Conservation (phyloP, 495 filamentous ascomycete species). For the Penicillium crystallinum region DNA sequence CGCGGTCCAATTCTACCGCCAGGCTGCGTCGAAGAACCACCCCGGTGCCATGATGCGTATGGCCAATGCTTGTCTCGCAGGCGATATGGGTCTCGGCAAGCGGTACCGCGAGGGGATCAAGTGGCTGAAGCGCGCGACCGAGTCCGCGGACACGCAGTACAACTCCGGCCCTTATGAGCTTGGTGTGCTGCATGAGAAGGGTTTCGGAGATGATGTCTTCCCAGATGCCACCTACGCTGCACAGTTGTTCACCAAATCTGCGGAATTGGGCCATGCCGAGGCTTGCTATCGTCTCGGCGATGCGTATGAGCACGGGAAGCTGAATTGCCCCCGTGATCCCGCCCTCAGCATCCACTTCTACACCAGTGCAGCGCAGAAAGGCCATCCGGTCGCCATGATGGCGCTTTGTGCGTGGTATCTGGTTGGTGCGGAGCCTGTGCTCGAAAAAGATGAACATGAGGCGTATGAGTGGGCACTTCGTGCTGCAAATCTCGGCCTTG, state of each 20-base stretch:
- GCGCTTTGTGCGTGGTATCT: slow-evolving; percentile 98
- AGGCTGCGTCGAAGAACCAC: slow-evolving; percentile 86
- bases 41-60: slow-evolving; percentile 92
- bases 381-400: slow-evolving; percentile 94
- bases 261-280: slow-evolving; percentile 82
- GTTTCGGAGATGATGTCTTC: slow-evolving; percentile 90
- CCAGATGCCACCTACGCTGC: slow-evolving; percentile 84
- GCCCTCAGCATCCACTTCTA: slow-evolving; percentile 97
- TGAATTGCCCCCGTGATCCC: slow-evolving; percentile 83
- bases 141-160: slow-evolving; percentile 85
- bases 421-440: slow-evolving; percentile 84
- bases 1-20: slow-evolving; percentile 88
- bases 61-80: slow-evolving; percentile 81
- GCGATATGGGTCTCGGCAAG: slow-evolving; percentile 78
- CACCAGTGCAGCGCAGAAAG: slow-evolving; percentile 79
- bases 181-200: slow-evolving; percentile 77
- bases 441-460: slow-evolving; percentile 93
- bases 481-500: slow-evolving; percentile 79
- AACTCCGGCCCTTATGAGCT: slow-evolving; percentile 90
- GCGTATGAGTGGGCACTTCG: slow-evolving; percentile 93
- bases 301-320: slow-evolving; percentile 88
- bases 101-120: slow-evolving; percentile 90
- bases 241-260: slow-evolving; percentile 89
- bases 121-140: slow-evolving; percentile 91
- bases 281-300: slow-evolving; percentile 87